phyloP scores from a whole-genome alignment of 805 yeast species.

The Candida incommunis region DNA sequence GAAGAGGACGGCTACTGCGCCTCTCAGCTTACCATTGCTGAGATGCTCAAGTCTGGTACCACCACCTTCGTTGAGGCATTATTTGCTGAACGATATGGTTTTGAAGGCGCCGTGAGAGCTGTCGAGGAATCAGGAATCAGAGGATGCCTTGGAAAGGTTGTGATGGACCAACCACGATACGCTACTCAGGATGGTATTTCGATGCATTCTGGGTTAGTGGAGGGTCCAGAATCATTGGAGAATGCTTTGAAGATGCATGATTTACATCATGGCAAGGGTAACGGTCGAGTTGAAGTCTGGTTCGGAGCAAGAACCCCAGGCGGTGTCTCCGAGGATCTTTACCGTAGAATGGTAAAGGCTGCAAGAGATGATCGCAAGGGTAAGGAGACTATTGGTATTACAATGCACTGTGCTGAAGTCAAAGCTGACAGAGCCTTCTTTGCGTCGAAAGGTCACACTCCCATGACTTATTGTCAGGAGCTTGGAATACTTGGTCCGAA shows the following conservation, averaged over 20 bases:
- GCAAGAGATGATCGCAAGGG: conserved; percentile 2
- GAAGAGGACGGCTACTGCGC: conserved; percentile 9
- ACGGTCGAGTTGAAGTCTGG: conserved; percentile 10
- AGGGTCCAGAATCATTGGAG: conserved; percentile 5
- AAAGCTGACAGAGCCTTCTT: conserved; percentile 38
- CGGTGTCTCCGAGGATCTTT: conserved; percentile 8
- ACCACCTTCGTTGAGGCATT: conserved; percentile 9
- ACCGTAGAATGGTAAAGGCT: conserved; percentile 3
- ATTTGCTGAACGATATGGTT: conserved; percentile 8
- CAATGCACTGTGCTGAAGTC: conserved; percentile 10
- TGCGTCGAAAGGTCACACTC: conserved; percentile 50
- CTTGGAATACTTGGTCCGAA: conserved; percentile 43
- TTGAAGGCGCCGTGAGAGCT: conserved; percentile 6
- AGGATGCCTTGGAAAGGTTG: conserved; percentile 7
- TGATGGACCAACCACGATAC: conserved; percentile 8
- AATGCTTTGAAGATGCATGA: conserved; percentile 7
- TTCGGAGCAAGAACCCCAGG: conserved; percentile 11
- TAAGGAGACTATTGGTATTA: conserved; percentile 6
- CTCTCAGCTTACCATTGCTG: conserved; percentile 8
- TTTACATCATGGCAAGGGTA: conserved; percentile 6
- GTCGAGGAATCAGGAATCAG: conserved; percentile 6
- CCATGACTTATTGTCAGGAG: conserved; percentile 45
- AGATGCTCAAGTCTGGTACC: conserved; percentile 11
- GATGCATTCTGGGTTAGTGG: conserved; percentile 7
- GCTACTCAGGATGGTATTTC: conserved; percentile 7